Conservation (phyloP, 2,329 filamentous ascomycete genomes). For the Lachnellula willkommii region DNA sequence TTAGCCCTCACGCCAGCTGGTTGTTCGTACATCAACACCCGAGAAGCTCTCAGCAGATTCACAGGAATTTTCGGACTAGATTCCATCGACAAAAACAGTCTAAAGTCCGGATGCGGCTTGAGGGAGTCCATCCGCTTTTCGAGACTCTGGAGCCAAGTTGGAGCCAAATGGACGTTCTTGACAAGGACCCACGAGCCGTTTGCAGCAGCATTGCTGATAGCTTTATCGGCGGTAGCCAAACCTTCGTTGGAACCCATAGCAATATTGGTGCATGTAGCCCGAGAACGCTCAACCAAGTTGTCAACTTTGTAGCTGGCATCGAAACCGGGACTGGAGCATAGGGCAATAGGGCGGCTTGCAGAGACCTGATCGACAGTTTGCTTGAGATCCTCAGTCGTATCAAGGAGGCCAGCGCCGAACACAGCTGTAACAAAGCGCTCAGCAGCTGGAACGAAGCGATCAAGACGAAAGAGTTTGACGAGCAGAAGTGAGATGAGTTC, state of each 20-base stretch:
- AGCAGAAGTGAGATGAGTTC: constrained; percentile 79
- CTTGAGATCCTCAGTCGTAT: constrained; percentile 78
- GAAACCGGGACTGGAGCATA: constrained; percentile 93
- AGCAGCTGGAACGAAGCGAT: constrained; percentile 87
- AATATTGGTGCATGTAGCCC: constrained; percentile 86
- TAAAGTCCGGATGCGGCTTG: constrained; percentile 88
- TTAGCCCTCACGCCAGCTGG: constrained; percentile 94
- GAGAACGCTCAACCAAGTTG: constrained; percentile 78
- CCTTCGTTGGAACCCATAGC: constrained; percentile 99
- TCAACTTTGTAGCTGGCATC: constrained; percentile 99
- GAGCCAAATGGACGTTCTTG: constrained; percentile 97
- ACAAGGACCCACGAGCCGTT: constrained; percentile 93
- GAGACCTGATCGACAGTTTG: constrained; percentile 80
- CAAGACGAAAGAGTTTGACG: constrained; percentile 90
- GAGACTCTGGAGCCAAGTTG: constrained; percentile 92
- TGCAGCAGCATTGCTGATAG: constrained; percentile 85
- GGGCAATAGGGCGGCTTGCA: constrained; percentile 77
- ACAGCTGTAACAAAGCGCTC: constrained; percentile 85
- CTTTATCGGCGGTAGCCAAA: constrained; percentile 87
- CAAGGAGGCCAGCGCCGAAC: constrained; percentile 77
- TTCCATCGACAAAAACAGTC: constrained; percentile 97
- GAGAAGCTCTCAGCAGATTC: constrained; percentile 85
- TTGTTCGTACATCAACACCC: constrained; percentile 96
- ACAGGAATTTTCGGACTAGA: constrained; percentile 94
- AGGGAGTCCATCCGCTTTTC: constrained; percentile 96